A percentile compares a stretch with the other conserved stretches of the same genome.
Conservation (phyloP, 768 basidiomycete genomes). For the Naematelia encephala region DNA sequence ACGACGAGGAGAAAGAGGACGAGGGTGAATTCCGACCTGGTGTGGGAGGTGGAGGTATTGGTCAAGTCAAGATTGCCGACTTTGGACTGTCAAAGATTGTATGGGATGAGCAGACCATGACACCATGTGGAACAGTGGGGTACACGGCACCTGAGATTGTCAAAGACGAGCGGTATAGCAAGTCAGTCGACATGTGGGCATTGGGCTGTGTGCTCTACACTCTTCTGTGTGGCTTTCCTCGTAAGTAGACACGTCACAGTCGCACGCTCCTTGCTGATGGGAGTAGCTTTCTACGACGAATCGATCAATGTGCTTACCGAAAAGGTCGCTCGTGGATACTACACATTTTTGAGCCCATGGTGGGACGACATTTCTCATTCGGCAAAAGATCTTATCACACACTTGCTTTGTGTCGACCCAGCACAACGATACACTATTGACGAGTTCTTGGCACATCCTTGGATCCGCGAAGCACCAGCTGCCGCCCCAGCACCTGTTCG, state of each 20-base stretch:
- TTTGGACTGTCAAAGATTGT: slow-evolving; percentile 96
- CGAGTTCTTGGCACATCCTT: slow-evolving; percentile 93
- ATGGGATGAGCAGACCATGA: slow-evolving; percentile 99
- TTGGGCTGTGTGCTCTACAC: slow-evolving; percentile 99
- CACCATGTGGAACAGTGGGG: slow-evolving; percentile 98
- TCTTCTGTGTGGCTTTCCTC: slow-evolving; percentile 82
- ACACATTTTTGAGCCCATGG: slow-evolving; percentile 98
- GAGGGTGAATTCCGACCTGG: slow-evolving; percentile 93
- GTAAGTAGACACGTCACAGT: slow-evolving; percentile 29
- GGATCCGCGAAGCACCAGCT: slow-evolving; percentile 65
- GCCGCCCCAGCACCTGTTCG: slow-evolving; percentile 59
- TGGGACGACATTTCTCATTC: slow-evolving; percentile 91
- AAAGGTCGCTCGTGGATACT: slow-evolving; percentile 94
- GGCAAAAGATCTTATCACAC: slow-evolving; percentile 91
- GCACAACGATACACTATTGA: slow-evolving; percentile 95
- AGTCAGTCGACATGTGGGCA: slow-evolving; percentile 99
- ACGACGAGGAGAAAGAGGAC: slow-evolving; percentile 97
- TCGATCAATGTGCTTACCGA: slow-evolving; percentile 97
- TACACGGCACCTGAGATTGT: slow-evolving; percentile 99
- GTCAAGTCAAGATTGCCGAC: slow-evolving; percentile 96
- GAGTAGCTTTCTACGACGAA: slow-evolving; percentile 95
- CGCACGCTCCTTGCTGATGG: neutral
- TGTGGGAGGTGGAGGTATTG: slow-evolving; percentile 93
- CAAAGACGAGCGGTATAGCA: slow-evolving; percentile 71
- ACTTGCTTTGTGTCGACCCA: slow-evolving; percentile 92